These are phyloP conservation scores for Mycena filopes DNA, from an alignment of 768 basidiomycete species.

Conservation along the genomic window DNA sequence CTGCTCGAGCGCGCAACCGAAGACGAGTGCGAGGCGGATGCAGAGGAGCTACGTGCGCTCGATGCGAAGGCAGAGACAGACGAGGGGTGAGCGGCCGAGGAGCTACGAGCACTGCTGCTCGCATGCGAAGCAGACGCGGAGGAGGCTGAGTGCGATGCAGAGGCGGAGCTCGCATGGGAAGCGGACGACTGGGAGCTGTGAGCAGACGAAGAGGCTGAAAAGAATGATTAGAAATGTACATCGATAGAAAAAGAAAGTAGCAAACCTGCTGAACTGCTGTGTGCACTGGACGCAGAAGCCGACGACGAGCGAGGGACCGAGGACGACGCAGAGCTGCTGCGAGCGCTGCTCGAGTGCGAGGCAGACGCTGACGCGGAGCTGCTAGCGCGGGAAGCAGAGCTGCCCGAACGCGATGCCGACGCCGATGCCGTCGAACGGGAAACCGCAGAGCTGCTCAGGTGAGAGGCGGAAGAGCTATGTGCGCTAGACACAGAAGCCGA, in stretches of 20 bases:
- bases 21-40: background rate
- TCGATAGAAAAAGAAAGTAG: background rate
- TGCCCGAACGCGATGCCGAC: background rate
- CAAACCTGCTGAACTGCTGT: no score
- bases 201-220: background rate
- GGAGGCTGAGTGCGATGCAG: no score
- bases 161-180: no score
- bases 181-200: no score
- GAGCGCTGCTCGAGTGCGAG: no score
- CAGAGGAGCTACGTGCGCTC: no score
- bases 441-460: background rate
- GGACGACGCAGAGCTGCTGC: slow-evolving; percentile 1
- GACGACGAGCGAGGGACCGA: background rate
- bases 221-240: background rate
- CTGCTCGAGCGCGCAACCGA: slow-evolving; percentile 4
- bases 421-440: background rate
- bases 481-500: background rate
- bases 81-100: no score
- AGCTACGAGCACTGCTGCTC: no score
- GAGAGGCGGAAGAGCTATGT: background rate
- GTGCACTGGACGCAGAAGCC: background rate
- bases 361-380: background rate
- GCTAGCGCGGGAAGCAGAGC: background rate
- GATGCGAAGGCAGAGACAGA: no score
- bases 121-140: no score